These are phyloP conservation scores for Metarhizium anisopliae DNA, from an alignment of 2,329 filamentous ascomycete species.

Conservation along the genomic window DNA sequence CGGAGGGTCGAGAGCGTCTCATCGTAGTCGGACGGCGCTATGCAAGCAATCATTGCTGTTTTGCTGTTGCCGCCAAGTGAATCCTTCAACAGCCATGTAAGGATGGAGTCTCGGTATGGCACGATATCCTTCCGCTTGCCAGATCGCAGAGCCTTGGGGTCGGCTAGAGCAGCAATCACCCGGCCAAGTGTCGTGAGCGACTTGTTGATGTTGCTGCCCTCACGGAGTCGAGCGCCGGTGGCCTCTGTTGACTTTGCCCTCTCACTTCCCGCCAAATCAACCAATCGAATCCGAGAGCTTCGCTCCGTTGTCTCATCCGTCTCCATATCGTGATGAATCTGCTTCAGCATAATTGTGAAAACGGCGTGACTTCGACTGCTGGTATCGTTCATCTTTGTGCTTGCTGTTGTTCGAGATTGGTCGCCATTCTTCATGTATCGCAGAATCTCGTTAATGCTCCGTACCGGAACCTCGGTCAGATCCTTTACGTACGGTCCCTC, in stretches of 20 bases:
- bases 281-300: slow-evolving; percentile 84
- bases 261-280: slow-evolving; percentile 91
- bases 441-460: slow-evolving; percentile 78
- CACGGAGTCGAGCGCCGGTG: slow-evolving; percentile 79
- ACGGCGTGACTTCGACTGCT: slow-evolving; percentile 94
- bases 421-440: slow-evolving; percentile 88
- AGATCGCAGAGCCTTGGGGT: slow-evolving; percentile 49
- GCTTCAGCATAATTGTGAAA: slow-evolving; percentile 95
- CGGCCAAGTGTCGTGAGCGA: slow-evolving; percentile 91
- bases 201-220: slow-evolving; percentile 98
- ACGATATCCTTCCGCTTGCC: slow-evolving; percentile 59
- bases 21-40: slow-evolving; percentile 91
- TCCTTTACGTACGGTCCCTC: slow-evolving; percentile 97
- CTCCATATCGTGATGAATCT: slow-evolving; percentile 94
- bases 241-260: slow-evolving; percentile 93
- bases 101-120: slow-evolving; percentile 83
- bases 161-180: slow-evolving; percentile 85
- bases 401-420: slow-evolving; percentile 75
- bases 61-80: slow-evolving; percentile 94
- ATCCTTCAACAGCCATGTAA: slow-evolving; percentile 86
- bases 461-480: slow-evolving; percentile 84
- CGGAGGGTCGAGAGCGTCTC: slow-evolving; percentile 93
- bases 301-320: slow-evolving; percentile 98
- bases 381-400: slow-evolving; percentile 99
- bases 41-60: slow-evolving; percentile 98